Base-by-base conservation (phyloP, 108 stramenopile species). In the Aurantiochytrium sp. region DNA sequence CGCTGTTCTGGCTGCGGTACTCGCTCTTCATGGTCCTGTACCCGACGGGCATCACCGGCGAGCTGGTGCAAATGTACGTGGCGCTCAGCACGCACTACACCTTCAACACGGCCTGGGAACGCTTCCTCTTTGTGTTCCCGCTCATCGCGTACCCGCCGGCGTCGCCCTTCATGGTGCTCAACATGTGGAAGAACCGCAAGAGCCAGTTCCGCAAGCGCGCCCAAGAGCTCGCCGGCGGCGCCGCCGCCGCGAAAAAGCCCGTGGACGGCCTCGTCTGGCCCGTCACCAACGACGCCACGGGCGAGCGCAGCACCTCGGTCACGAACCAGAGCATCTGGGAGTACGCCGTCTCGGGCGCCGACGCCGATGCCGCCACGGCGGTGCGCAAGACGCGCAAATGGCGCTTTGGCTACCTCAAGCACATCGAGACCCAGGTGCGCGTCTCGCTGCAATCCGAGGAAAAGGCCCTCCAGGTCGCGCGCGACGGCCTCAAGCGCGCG, bases 1-100 rank as follows among this genome's bases (percentile, higher is more conserved):
- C 96, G 37, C 95, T 99, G 10, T 98, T 98, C 88, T 99, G 95
- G 96, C 92, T 98, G 30, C 95, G 98, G 15, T 99, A 99, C 91
- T 96, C 96, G 50, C 91, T 97, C 39, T 98, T 98, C 90, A 95
- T 95, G 69, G 87, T 97, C 32, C 92, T 98, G 21, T 98, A 98
- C 91, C 97, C 98, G 27, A 96, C 96, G 17, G 98, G 98, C 41
- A 98, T 98, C 91, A 89, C 94, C 1, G 98, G 98, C 42, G 97
- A 98, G 88, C 65, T 96, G 24, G 90, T 94, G 52, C 95, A 95
- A 54, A 86, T 69, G 85, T 50, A 73, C 32, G 50, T 36, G 10
- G 90, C 54, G 27, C 86, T 92, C 24, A 37, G 45, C 19, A 54
- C 85, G 37, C 5, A 22, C 68, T 59, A 89, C 85, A 68, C 41